Conservation (phyloP, 805 yeast genomes). For the Naumovozyma baii region DNA sequence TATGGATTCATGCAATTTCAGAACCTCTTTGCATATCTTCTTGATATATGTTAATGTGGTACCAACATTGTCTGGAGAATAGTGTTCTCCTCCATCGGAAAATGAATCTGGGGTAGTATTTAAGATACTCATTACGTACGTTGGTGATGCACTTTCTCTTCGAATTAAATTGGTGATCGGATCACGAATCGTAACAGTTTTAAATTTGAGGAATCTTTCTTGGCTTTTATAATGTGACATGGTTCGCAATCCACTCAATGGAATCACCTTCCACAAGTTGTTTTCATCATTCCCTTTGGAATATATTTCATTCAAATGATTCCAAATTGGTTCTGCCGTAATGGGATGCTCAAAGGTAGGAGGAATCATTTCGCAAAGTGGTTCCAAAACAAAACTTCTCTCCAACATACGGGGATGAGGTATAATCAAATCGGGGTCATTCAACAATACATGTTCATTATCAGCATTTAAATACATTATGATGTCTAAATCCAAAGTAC, state of each 20-base stretch:
- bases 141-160: slow-evolving; percentile 26
- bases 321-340: slow-evolving; percentile 69
- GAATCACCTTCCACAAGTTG: slow-evolving; percentile 41
- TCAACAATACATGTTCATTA: slow-evolving; percentile 35
- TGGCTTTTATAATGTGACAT: slow-evolving; percentile 11
- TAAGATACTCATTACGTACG: slow-evolving; percentile 76
- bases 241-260: slow-evolving; percentile 28
- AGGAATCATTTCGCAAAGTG: slow-evolving; percentile 71
- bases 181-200: slow-evolving; percentile 35
- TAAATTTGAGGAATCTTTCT: slow-evolving; percentile 18
- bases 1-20: slow-evolving; percentile 31
- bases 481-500: slow-evolving; percentile 85
- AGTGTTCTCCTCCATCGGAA: slow-evolving; percentile 67
- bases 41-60: slow-evolving; percentile 35
- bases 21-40: slow-evolving; percentile 43
- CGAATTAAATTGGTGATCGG: slow-evolving; percentile 33
- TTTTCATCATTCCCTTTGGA: slow-evolving; percentile 40
- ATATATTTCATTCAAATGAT: slow-evolving; percentile 53
- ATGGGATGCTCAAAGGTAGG: slow-evolving; percentile 70
- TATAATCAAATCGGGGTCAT: slow-evolving; percentile 49
- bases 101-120: slow-evolving; percentile 93
- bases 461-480: slow-evolving; percentile 43
- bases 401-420: slow-evolving; percentile 89
- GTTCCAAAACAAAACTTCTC: slow-evolving; percentile 81
- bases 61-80: slow-evolving; percentile 30